Base-by-base conservation (phyloP, 768 basidiomycete genomes). In the Tricholoma hemisulphureum region DNA sequence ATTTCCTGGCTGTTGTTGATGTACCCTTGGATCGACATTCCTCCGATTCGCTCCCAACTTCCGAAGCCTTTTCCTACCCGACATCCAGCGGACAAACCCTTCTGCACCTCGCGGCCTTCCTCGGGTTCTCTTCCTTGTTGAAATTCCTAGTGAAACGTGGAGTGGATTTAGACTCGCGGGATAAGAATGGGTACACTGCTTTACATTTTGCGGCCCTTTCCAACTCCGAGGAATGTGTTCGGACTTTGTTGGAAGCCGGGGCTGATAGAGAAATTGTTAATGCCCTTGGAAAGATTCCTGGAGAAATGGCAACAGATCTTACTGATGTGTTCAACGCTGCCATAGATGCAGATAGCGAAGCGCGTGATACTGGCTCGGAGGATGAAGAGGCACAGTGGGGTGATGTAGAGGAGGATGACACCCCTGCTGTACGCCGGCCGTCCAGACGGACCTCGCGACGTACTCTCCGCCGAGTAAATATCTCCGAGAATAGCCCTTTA, bases 151-250 rank as follows among this genome's bases (percentile, higher is more conserved):
- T 96, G 56, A 72, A 77, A 4, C 89, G 83, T 54, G 84, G 81
- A 6, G 85, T 88, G 34, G 92, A 95, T 67, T 62, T 95, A 53
- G 93, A 98, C 67, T 81, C 80, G 13, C 85, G 92, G 50, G 97
- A 99, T 71, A 79, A 83, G 49, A 96, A 94, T 70, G 96, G 96
- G 13, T 93, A 82, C 69, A 98, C 95, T 0, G 85, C 97, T 0
- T 74, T 98, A 31, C 91, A 95, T 72, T 89, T 95, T 65, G 91
- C 95, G 16, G 88, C 85, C 0, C 72, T 95, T 31, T 77, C 76
- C 6, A 81, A 81, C 21, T 85, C 89, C 13, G 75, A 77, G 53
- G 77, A 81, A 10, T 94, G 91, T 70, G 81, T 83, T 2, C 74
- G 78, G 46, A 71, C 87, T 5, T 77, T 99, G 28, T 65, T 96